These are phyloP conservation scores for Ceratocystiopsis minuta DNA, from an alignment of 2,329 filamentous ascomycete genomes.

Conservation along the genomic window DNA sequence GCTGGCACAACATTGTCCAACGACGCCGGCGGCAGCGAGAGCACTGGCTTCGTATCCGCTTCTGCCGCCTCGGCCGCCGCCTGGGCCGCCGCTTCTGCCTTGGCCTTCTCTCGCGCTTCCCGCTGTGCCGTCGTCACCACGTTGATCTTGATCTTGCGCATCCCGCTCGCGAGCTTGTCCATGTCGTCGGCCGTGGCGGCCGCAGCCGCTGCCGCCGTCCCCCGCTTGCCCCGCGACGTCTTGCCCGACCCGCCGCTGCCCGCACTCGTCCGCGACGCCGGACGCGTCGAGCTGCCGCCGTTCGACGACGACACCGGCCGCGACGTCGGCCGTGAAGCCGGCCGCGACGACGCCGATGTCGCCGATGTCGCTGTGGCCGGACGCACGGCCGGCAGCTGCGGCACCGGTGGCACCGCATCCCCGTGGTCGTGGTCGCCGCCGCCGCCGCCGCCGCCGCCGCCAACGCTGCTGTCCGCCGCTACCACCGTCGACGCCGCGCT, in stretches of 20 bases:
- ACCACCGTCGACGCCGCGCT: conserved; percentile 26
- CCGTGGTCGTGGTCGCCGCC: too few species aligned
- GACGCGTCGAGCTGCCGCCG: conserved; percentile 12
- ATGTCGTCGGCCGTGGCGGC: conserved; percentile 21
- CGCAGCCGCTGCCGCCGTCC: conserved; percentile 5
- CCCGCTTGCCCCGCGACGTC: conserved; percentile 1
- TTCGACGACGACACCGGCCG: conserved; percentile 6
- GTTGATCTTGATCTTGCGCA: conserved; percentile 47
- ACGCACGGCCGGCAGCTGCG: background rate
- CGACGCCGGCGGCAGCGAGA: background rate
- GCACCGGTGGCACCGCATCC: background rate
- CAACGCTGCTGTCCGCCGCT: conserved; percentile 2
- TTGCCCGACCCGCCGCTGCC: conserved; percentile 17
- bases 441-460: too few species aligned
- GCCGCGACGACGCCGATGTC: background rate
- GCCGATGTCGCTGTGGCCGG: conserved; percentile 1
- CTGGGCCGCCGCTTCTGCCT: conserved; percentile 1
- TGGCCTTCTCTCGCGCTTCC: conserved; percentile 27
- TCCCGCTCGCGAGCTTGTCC: conserved; percentile 36
- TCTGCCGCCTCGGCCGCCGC: background rate
- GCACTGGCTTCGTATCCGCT: conserved; percentile 2
- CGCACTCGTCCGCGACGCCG: conserved; percentile 28
- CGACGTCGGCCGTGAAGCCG: conserved; percentile 1
- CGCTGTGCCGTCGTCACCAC: conserved; percentile 39
- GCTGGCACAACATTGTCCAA: background rate